Conservation (phyloP, 2,329 filamentous ascomycete genomes). For the Chaetomium strumarium region DNA sequence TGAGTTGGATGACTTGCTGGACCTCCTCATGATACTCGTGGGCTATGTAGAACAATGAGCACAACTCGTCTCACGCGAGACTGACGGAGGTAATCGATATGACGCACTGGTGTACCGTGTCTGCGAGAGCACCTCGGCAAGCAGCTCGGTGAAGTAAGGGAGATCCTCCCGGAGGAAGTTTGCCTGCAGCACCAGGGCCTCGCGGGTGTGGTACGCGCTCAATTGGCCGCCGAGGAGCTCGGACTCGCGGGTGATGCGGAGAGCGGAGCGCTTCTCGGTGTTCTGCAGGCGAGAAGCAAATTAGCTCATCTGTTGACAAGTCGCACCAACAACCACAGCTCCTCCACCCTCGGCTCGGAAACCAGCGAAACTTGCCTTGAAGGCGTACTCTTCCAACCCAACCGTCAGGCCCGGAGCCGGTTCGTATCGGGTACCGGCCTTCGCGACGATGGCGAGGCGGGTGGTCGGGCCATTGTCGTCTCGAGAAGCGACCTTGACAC, state of each 20-base stretch:
- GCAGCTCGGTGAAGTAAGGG: slow-evolving; percentile 93
- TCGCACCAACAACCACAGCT: slow-evolving; percentile 7
- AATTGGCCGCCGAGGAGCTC: slow-evolving; percentile 93
- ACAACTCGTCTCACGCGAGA: slow-evolving; percentile 7
- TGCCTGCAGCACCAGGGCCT: slow-evolving; percentile 86
- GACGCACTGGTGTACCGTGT: slow-evolving; percentile 76
- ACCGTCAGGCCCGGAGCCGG: slow-evolving; percentile 82
- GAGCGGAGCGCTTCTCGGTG: slow-evolving; percentile 79
- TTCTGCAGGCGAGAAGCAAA: slow-evolving; percentile 51
- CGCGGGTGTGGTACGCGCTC: slow-evolving; percentile 80
- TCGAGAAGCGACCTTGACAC: slow-evolving; percentile 88
- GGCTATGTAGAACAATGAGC: slow-evolving; percentile 44
- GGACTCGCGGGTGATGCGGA: slow-evolving; percentile 90
- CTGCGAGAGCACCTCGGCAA: slow-evolving; percentile 82
- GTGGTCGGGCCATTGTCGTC: slow-evolving; percentile 84
- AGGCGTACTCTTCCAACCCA: slow-evolving; percentile 90
- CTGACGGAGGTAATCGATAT: slow-evolving; percentile 12
- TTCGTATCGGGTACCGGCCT: slow-evolving; percentile 92
- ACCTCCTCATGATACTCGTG: slow-evolving; percentile 91
- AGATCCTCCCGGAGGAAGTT: slow-evolving; percentile 94
- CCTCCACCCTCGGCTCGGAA: slow-evolving; percentile 3
- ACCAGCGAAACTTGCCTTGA: slow-evolving; percentile 62
- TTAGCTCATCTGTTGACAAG: slow-evolving; percentile 38
- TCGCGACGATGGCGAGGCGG: slow-evolving; percentile 84
- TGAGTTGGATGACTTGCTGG: slow-evolving; percentile 65